These are phyloP conservation scores for Noccaea caerulescens DNA, from an alignment of 345 rosid genomes.

Conservation along the genomic window DNA sequence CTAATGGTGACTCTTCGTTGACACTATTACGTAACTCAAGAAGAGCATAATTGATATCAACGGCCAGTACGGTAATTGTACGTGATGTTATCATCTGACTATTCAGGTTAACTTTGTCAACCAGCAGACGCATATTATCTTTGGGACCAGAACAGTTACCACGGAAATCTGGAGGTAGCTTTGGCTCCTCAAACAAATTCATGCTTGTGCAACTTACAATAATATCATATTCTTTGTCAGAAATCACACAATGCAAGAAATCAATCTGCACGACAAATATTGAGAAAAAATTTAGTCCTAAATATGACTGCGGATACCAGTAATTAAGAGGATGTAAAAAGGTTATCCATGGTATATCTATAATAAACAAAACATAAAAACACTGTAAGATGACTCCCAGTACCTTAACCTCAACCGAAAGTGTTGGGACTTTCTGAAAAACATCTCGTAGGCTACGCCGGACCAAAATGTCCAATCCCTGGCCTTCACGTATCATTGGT, in stretches of 20 bases:
- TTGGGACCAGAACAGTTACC: constrained; percentile 70
- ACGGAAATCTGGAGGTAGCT: constrained; percentile 90
- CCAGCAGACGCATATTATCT: constrained; percentile 80
- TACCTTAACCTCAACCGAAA: constrained; percentile 93
- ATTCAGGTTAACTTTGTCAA: constrained; percentile 90
- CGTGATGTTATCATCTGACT: constrained; percentile 85
- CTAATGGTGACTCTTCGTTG: constrained; percentile 83
- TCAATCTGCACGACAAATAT: constrained; percentile 67
- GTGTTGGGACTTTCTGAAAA: constrained; percentile 89
- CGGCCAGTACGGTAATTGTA: constrained; percentile 80
- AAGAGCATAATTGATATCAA: constrained; percentile 85
- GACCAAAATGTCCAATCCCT: constrained; percentile 81
- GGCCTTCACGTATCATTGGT: constrained; percentile 88
- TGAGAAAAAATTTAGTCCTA: constrained; percentile 23
- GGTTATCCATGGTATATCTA: constrained; percentile 1
- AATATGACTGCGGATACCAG: constrained; percentile 22
- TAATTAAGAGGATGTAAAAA: constrained; percentile 29
- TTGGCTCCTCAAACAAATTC: constrained; percentile 87
- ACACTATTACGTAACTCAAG: constrained; percentile 85
- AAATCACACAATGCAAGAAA: constrained; percentile 80
- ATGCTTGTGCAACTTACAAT: constrained; percentile 64
- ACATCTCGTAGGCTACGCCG: constrained; percentile 96
- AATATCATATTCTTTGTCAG: constrained; percentile 89
- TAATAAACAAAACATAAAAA: constrained; percentile 1
- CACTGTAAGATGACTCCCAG: constrained; percentile 19